phyloP scores from a whole-genome alignment of 257 asterid species.

The Solanum lycopersicoides region DNA sequence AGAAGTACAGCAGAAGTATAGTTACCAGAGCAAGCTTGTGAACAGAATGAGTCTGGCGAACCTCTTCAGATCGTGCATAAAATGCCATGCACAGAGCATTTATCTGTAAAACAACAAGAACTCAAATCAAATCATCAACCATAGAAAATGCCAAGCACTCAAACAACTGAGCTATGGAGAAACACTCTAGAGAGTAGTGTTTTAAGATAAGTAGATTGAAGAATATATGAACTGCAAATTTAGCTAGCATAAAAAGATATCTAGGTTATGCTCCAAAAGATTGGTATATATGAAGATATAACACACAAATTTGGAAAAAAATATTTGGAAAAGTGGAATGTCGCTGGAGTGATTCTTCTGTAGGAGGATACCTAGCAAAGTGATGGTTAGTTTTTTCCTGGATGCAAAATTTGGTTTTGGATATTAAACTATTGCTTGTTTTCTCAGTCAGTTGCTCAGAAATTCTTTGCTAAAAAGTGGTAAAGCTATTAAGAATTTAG shows the following conservation, averaged over 20 bases:
- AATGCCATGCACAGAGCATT: slow-evolving; percentile 98
- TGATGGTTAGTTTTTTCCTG: neutral
- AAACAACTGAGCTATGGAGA: neutral
- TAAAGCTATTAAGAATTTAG: neutral
- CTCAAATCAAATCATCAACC: neutral
- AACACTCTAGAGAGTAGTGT: neutral
- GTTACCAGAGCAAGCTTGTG: slow-evolving; percentile 95
- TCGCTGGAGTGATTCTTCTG: neutral
- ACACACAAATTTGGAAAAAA: neutral
- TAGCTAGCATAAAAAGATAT: neutral
- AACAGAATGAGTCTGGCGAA: slow-evolving; percentile 89
- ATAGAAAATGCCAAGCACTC: neutral
- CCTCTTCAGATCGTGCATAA: slow-evolving; percentile 95
- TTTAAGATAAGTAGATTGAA: neutral
- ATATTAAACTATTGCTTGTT: neutral
- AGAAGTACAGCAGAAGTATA: neutral
- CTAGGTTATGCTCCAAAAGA: neutral
- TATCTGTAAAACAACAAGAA: slow-evolving; percentile 38
- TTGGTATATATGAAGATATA: neutral
- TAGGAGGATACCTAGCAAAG: neutral
- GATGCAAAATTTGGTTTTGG: neutral
- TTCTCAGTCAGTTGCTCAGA: neutral
- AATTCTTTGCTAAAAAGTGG: neutral
- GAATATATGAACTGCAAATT: neutral
- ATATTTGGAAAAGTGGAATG: neutral